Conservation (phyloP, 805 yeast species). For the Lipomyces sp. region DNA sequence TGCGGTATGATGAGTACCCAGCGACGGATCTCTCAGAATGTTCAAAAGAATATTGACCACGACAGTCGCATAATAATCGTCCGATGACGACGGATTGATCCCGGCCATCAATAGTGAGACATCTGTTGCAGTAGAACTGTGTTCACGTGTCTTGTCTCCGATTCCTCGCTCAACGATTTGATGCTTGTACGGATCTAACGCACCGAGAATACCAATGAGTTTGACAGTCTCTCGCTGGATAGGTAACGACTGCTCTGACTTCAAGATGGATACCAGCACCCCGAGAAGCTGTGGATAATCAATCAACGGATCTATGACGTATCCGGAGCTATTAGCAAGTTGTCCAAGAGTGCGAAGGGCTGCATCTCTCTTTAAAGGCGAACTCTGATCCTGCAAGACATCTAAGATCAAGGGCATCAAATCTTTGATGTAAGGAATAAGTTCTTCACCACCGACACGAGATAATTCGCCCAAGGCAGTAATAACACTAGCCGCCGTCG, state of each 20-base stretch:
- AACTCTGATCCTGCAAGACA: slow-evolving; percentile 89
- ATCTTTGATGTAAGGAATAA: slow-evolving; percentile 69
- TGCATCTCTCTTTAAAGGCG: slow-evolving; percentile 85
- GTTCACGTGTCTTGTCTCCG: slow-evolving; percentile 56
- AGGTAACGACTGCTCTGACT: slow-evolving; percentile 73
- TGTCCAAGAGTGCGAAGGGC: slow-evolving; percentile 89
- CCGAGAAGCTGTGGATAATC: slow-evolving; percentile 91
- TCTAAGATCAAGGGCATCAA: slow-evolving; percentile 87
- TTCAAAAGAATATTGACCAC: slow-evolving; percentile 85
- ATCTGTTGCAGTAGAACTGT: slow-evolving; percentile 87
- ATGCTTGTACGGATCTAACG: slow-evolving; percentile 94
- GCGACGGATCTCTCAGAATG: slow-evolving; percentile 80
- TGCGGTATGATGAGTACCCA: slow-evolving; percentile 83
- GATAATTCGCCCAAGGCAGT: slow-evolving; percentile 88
- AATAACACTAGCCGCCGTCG: slow-evolving; percentile 86
- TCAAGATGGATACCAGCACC: slow-evolving; percentile 76
- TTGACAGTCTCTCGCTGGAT: slow-evolving; percentile 88
- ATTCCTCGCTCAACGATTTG: slow-evolving; percentile 83
- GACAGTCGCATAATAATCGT: slow-evolving; percentile 94
- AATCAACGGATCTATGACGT: slow-evolving; percentile 88
- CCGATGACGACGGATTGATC: slow-evolving; percentile 79
- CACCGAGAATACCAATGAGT: slow-evolving; percentile 90
- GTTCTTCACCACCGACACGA: slow-evolving; percentile 83
- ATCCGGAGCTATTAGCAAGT: slow-evolving; percentile 86
- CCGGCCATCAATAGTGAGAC: slow-evolving; percentile 90